Evolutionary conservation across 139 green algal genomes (phyloP), one percentile per base, ranked within the genome.

Genomic region (Haematococcus lacustris): DNA sequence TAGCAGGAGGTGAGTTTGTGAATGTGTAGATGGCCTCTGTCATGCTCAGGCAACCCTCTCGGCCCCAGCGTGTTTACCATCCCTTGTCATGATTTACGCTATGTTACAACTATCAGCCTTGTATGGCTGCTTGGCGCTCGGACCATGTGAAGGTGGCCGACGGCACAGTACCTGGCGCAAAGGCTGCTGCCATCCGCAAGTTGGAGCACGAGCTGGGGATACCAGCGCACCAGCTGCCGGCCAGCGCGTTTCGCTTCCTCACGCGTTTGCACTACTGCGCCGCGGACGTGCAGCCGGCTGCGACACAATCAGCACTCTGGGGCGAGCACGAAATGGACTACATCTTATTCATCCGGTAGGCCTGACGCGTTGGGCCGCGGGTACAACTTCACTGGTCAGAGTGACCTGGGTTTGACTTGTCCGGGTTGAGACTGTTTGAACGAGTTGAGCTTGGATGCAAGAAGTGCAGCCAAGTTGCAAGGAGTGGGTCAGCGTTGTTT

Each of bases 311-410:
- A n/a, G n/a, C n/a, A n/a, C 71, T 78, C 6, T 96, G 91, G 91
- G 91, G 91, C 1, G 94, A 99, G 83, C 91, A 97, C 70, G 91
- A 97, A 80, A 87, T 98, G n/a, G 94, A 98, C 76, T 98, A 98
- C 86, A 90, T 97, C 40, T 79, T 98, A 2, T 90, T 98, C 32
- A 63, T 66, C 25, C 60, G 40, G 66, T 71, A 7, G n/a, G n/a
- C n/a, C n/a, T n/a, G n/a, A n/a, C n/a, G n/a, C n/a, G n/a, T n/a
- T n/a, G n/a, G n/a, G n/a, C n/a, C n/a, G n/a, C n/a, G n/a, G n/a
- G n/a, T n/a, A n/a, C n/a, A n/a, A n/a, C n/a, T n/a, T n/a, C n/a
- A n/a, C n/a, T n/a, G n/a, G n/a, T n/a, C n/a, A n/a, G n/a, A n/a
- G n/a, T n/a, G n/a, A n/a, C n/a, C n/a, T n/a, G n/a, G n/a, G n/a